Evolutionary conservation across 129 eudicot genomes (phyloP).

Genomic region (Mikania micrantha): DNA sequence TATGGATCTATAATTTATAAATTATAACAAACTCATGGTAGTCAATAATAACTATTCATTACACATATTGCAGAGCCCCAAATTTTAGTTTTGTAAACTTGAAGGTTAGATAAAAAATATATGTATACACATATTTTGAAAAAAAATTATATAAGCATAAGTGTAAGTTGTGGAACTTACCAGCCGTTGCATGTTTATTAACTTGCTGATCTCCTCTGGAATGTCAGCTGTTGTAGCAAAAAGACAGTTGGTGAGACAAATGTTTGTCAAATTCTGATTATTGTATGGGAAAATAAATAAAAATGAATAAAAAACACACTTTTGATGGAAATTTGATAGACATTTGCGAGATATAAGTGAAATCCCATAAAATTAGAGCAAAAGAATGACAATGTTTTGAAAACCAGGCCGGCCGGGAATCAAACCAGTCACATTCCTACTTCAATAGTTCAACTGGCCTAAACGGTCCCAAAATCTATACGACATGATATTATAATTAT

Average conservation of each 20-base stretch:
- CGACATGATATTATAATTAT: background rate
- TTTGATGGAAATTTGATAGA: background rate
- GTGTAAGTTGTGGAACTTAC: constrained; percentile 36
- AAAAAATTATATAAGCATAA: background rate
- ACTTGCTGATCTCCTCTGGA: constrained; percentile 79
- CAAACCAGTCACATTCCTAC: background rate
- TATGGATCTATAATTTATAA: constrained; percentile 5
- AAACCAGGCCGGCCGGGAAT: background rate
- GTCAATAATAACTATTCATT: constrained; percentile 9
- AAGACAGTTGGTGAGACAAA: background rate
- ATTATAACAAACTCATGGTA: background rate
- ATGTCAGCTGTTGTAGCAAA: constrained; percentile 60
- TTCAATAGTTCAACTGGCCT: background rate
- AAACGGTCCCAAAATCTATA: background rate
- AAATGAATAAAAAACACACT: background rate
- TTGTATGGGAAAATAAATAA: background rate
- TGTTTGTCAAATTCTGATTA: background rate
- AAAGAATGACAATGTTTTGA: background rate
- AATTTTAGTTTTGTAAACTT: background rate
- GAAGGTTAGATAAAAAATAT: background rate
- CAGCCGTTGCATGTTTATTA: constrained; percentile 81
- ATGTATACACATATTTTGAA: background rate
- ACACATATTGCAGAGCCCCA: background rate
- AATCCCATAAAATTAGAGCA: background rate
- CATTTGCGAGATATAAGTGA: background rate